Percentiles rank a stretch among this genome's conserved stretches.
Conservation (phyloP, 2,329 filamentous ascomycete genomes). For the Aquanectria penicillioides region DNA sequence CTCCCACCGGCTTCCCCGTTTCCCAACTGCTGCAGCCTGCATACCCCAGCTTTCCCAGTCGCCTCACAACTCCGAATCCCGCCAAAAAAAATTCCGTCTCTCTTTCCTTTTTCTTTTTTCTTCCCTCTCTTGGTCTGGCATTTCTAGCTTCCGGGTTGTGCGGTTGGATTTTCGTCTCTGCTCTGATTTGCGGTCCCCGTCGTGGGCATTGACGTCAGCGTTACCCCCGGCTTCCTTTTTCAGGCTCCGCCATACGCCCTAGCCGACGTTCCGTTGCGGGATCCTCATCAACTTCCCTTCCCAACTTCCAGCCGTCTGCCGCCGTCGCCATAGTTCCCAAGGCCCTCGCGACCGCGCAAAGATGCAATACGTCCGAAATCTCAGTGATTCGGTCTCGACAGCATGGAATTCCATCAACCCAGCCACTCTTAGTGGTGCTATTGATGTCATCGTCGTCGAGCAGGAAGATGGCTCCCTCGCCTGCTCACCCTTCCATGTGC, state of each 20-base stretch:
- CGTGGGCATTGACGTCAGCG: slow-evolving; percentile 14
- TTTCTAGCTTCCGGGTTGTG: no score
- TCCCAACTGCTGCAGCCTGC: slow-evolving; percentile 12
- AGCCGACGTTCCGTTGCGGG: slow-evolving; percentile 9
- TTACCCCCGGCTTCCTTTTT: slow-evolving; percentile 1
- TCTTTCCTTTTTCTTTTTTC: not conserved
- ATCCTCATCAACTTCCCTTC: slow-evolving; percentile 10
- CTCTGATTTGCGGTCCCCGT: not conserved
- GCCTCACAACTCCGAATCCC: not conserved
- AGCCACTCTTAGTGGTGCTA: slow-evolving; percentile 94
- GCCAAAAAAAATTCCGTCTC: not conserved
- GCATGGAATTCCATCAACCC: slow-evolving; percentile 99
- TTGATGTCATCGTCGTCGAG: slow-evolving; percentile 98
- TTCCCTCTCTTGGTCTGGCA: not conserved
- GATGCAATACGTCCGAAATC: slow-evolving; percentile 98
- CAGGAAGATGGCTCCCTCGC: slow-evolving; percentile 89
- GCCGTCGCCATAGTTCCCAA: not conserved
- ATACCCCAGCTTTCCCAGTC: slow-evolving; percentile 10
- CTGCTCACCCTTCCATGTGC: slow-evolving; percentile 97
- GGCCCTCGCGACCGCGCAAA: slow-evolving; percentile 37
- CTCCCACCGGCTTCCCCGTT: slow-evolving; percentile 18
- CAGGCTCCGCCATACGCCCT: not conserved
- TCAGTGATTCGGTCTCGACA: slow-evolving; percentile 95
- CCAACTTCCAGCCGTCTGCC: not conserved
- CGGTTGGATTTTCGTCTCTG: no score